Evolutionary conservation across 139 green algal species (phyloP).

Genomic region (Astrephomene gubernaculifera): DNA sequence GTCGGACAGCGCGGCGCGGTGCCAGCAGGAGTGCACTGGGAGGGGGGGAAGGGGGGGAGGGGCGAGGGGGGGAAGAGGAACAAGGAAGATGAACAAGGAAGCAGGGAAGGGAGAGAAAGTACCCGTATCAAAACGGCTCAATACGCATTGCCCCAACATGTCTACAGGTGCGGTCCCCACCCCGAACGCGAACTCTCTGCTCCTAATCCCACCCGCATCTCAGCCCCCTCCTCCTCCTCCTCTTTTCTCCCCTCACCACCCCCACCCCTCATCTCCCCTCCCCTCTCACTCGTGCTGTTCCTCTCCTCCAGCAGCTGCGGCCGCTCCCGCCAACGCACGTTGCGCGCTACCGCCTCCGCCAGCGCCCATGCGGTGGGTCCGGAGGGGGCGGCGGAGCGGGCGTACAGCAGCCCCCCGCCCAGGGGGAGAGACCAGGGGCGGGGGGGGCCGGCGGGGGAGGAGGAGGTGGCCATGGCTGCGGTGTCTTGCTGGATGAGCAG

Average conservation of each 20-base stretch:
- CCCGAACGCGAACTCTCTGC: not conserved
- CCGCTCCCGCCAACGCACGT: constrained; percentile 30
- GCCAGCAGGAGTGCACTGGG: not conserved
- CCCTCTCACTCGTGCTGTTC: constrained; percentile 17
- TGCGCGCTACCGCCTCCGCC: constrained; percentile 20
- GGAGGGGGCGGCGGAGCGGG: not conserved
- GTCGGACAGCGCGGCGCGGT: constrained; percentile 10
- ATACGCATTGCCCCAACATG: not conserved
- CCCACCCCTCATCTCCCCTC: not conserved
- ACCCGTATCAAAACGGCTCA: no score
- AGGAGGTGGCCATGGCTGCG: not conserved
- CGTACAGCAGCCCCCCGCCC: constrained; percentile 6
- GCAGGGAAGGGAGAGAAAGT: not conserved
- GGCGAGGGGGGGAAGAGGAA: not conserved
- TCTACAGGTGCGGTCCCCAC: not conserved
- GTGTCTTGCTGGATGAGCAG: not conserved
- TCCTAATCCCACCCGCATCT: not conserved
- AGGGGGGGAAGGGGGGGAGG: not conserved
- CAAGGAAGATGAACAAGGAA: not conserved
- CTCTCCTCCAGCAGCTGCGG: not conserved
- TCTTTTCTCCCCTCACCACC: not conserved
- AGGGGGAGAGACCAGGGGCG: no score
- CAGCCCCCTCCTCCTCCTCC: not conserved
- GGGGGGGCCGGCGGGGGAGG: no score
- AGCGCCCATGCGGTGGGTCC: constrained; percentile 38